Base-by-base conservation (phyloP, 805 yeast genomes). In the Wilhelminamyces savonicus region DNA sequence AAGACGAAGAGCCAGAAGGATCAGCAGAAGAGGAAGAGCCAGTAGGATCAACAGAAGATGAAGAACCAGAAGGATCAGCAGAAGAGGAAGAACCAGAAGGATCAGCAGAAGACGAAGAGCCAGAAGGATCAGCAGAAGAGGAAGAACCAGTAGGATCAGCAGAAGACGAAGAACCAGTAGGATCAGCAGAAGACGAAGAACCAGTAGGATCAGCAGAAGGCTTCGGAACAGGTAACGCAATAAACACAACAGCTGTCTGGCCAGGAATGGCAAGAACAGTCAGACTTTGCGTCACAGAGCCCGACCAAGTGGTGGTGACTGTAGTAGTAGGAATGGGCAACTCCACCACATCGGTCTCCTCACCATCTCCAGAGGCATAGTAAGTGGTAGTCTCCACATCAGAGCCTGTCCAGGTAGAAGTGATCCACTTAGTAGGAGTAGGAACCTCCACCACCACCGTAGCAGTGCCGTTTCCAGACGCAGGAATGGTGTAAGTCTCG, bases 331-430 rank as follows among this genome's bases (percentile, higher is more conserved):
- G 19, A 15, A 44, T 40, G 5, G 46, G 44, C 6, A 35, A 36
- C 10, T 39, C 35, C 14, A 44, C 29, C n/a, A 36, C 28, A 4
- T 46, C 45, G 1, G 51, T 45, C 3, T 34, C 44, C 6, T 47
- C 40, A 12, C 31, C 43, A 13, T 44, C 51, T 7, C 37, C 31
- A 2, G 41, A 12, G n/a, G 43, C 39, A 9, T 48, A 33, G 13
- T 17, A 21, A 3, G 55, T 51, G 7, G 36, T 34, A 12, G 43
- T 30, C 4, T 43, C 20, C 7, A 21, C 16, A 24, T 14, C 12
- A 7, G 24, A 20, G 15, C 31, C 29, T 4, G 37, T 37, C 38
- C 42, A 43, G 7, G 50, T 39, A 16, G 25, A 18, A 1, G 52
- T 45, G 8, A 24, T 15, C 6, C 29, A 18, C 4, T 16, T 25